Base-by-base conservation (phyloP, 192 early-diverging fungal species). In the Fimicolochytrium jonesii region DNA sequence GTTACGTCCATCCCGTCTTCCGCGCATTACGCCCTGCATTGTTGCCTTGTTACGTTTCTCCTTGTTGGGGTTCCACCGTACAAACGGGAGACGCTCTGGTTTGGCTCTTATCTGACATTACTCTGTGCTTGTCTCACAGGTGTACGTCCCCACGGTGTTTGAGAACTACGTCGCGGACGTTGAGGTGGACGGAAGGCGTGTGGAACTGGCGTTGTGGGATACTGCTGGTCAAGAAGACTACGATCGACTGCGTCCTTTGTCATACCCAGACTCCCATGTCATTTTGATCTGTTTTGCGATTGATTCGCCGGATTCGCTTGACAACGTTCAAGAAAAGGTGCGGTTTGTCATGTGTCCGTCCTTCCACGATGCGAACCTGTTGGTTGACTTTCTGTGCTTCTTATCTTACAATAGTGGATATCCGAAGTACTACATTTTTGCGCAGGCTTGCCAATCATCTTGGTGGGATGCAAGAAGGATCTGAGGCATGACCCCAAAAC, bases 191-290 rank as follows among this genome's bases (percentile, higher is more conserved):
- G 67, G 65, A 33, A 88, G 86, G 68, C 76, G 76, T 36, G 89
- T 96, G 15, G 89, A 95, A 72, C 77, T 98, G 31, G 91, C 89
- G 34, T 17, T 69, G 17, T 67, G 62, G 3, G 68, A 69, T 31
- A 69, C 68, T 1, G 45, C 68, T 26, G 68, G 68, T 26, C 31
- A 31, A 0, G 20, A 39, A 20, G 68, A 64, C 9, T 52, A 66
- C 17, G 68, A 69, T 35, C 5, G 68, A 10, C 61, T 69, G 11
- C n/a, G 68, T 41, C 68, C 68, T 4, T 65, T 69, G 29, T 67
- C 63, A 7, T 69, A 69, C 35, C 61, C 65, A 26, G 31, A 43
- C 18, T 61, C 48, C 11, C 46, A 54, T 26, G 52, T 45, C 31
- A 66, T 62, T 29, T 1, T 69, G 13, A 36, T 69, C 9, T 28